Base-by-base conservation (phyloP, 371 early-diverging fungal species). In the Mucor ambiguus region DNA sequence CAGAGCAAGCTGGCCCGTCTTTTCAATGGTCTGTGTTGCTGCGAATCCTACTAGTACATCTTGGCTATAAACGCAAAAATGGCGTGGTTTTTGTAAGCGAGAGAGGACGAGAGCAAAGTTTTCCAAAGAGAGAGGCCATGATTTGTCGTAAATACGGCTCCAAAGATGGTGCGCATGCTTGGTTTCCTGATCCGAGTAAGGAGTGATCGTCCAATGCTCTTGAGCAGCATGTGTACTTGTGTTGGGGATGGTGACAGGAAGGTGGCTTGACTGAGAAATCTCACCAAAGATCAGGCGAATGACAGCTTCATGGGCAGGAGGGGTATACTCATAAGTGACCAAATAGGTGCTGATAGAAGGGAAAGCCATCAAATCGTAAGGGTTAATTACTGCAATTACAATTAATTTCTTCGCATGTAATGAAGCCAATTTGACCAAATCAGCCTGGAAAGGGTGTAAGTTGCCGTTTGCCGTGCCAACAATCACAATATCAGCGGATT, bases 401-500 rank as follows among this genome's bases (percentile, higher is more conserved):
- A 75, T 59, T 10, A 78, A 55, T 6, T 64, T 61, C 22, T 71
- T 65, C 8, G 75, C 67, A 43, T 59, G 41, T n/a, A 55, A 35
- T 6, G 65, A 57, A n/a, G 70, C 74, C 16, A 61, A 64, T 22
- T 76, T 46, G 2, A 81, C 84, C 68, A 81, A 63, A 10, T 67
- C 29, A 2, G 68, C 69, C 54, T 83, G 84, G 67, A 79, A 83
- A 0, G 75, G 75, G 44, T 83, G 64, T 1, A 83, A 59, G 32
- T 81, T 81, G 8, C 74, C 84, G 49, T 83, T 83, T 28, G 79
- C 84, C 18, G 84, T 83, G 9, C 80, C 84, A 20, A 83, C 29
- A 48, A 83, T 65, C 10, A 83, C 72, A 58, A 61, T 67, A 22
- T 69, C 71, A 2, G 79, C 78, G 4, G 60, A 43, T 6, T 62